These are phyloP conservation scores for Isoetes taiwanensis DNA, from an alignment of 75 land plant species.

Conservation along the genomic window DNA sequence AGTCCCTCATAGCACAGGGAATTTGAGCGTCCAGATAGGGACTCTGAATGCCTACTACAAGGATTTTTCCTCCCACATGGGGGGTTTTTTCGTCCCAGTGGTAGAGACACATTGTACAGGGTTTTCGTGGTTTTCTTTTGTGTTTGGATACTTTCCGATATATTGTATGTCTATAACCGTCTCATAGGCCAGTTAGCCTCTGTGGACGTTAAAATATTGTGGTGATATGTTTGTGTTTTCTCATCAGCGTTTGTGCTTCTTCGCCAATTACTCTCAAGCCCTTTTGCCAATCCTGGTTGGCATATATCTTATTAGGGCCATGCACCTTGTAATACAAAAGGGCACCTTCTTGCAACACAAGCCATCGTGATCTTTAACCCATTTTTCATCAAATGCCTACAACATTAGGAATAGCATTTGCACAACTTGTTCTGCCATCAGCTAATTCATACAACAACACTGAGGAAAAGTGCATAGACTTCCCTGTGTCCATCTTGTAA, in stretches of 20 bases:
- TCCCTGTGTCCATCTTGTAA: conserved; percentile 14
- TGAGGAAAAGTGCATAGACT: not conserved
- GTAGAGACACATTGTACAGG: too few relatives aligned
- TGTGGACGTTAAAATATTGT: not conserved
- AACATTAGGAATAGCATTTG: conserved; percentile 30
- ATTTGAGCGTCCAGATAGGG: too few relatives aligned
- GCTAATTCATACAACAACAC: not conserved
- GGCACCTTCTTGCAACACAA: not conserved
- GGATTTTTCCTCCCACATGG: too few relatives aligned
- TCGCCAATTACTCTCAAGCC: not conserved
- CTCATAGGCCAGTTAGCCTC: too few relatives aligned
- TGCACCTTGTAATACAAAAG: conserved; percentile 5
- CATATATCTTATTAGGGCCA: not conserved
- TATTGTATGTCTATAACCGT: too few relatives aligned
- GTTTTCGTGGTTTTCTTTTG: too few relatives aligned
- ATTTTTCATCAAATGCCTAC: conserved; percentile 71
- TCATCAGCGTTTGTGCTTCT: not conserved
- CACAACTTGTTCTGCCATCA: conserved; percentile 19
- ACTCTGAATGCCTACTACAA: too few relatives aligned
- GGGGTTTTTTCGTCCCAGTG: too few relatives aligned
- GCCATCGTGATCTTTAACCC: not conserved
- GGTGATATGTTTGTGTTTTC: not conserved
- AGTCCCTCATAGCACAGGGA: too few relatives aligned
- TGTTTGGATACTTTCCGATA: too few relatives aligned
- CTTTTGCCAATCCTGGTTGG: conserved; percentile 1